These are phyloP conservation scores for Cladosporium sp. DNA, from an alignment of 2,329 filamentous ascomycete genomes.

Conservation along the genomic window DNA sequence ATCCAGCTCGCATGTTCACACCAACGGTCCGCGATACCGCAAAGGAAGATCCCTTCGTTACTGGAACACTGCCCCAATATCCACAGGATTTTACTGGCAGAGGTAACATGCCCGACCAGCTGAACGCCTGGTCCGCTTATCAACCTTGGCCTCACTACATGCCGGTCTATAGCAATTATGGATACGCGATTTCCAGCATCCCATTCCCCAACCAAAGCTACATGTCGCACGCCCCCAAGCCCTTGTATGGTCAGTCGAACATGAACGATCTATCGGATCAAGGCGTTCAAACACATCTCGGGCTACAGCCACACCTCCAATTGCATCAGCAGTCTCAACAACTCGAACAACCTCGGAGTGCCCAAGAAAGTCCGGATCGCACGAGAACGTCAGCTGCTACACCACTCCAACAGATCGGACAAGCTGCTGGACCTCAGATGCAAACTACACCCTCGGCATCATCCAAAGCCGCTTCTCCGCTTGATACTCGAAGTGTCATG, in stretches of 20 bases:
- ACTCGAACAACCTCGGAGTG: neutral
- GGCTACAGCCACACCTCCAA: neutral
- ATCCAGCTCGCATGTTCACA: neutral
- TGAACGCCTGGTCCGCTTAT: neutral
- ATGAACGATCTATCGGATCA: neutral
- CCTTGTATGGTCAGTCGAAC: neutral
- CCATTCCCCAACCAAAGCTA: neutral
- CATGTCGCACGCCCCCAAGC: neutral
- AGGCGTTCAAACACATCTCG: neutral
- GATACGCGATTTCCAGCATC: neutral
- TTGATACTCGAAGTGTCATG: constrained; percentile 10
- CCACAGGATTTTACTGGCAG: neutral
- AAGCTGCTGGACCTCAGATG: neutral
- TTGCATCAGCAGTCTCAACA: neutral
- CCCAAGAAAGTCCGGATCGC: neutral
- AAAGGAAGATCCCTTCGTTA: neutral
- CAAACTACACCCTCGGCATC: neutral
- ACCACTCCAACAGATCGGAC: neutral
- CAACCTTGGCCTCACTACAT: neutral
- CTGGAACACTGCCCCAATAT: neutral
- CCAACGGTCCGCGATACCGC: neutral
- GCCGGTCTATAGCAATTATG: neutral
- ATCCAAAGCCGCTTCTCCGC: neutral
- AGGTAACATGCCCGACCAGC: neutral
- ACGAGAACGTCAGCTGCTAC: neutral